Evolutionary conservation across 345 rosid genomes (phyloP).

Genomic region (thale cress (Arabidopsis thaliana)): TAIR10.1 NC_003076.8:19237001-19237500

Average conservation of each 20-base stretch:
- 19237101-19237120: background rate
- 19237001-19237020: conserved; percentile 68
- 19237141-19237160: conserved; percentile 72
- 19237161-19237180: conserved; percentile 84
- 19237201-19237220: conserved; percentile 93
- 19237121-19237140: background rate
- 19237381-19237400: conserved; percentile 48
- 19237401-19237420: conserved; percentile 50
- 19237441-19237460: conserved; percentile 43
- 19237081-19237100: background rate
- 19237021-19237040: conserved; percentile 75
- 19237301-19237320: background rate
- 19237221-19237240: conserved; percentile 74
- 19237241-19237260: conserved; percentile 83
- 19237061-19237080: conserved; percentile 16
- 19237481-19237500: conserved; percentile 47
- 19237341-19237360: conserved; percentile 47
- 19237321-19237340: conserved; percentile 19
- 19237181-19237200: conserved; percentile 88
- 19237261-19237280: conserved; percentile 64
- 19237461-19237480: conserved; percentile 44
- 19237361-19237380: conserved; percentile 48
- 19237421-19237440: conserved; percentile 47
- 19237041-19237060: conserved; percentile 67
- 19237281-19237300: conserved; percentile 13